Conservation (phyloP, 2,329 filamentous ascomycete genomes). For the Stachybotrys echinatus region DNA sequence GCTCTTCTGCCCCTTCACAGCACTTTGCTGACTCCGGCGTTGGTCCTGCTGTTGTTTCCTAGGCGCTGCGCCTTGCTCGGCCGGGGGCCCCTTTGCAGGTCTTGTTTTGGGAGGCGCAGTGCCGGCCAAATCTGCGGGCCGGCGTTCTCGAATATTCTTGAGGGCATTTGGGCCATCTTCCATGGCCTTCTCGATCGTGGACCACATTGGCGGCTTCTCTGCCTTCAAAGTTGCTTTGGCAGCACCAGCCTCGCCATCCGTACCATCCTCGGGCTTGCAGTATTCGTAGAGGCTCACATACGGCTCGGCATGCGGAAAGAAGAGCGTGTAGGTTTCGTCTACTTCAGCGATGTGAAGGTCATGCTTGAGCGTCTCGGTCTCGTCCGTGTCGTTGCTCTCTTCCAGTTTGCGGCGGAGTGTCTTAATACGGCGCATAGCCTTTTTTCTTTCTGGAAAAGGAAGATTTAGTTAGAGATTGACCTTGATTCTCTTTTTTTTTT, state of each 20-base stretch:
- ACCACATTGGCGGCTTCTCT: constrained; percentile 60
- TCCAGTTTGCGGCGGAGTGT: constrained; percentile 56
- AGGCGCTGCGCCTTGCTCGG: constrained; percentile 9
- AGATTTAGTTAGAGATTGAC: no score
- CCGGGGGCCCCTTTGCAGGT: constrained; percentile 9
- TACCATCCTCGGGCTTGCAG: constrained; percentile 22
- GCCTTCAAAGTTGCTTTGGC: constrained; percentile 38
- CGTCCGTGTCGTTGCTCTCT: constrained; percentile 42
- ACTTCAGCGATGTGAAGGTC: constrained; percentile 66
- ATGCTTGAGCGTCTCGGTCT: constrained; percentile 44
- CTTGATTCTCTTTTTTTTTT: no score
- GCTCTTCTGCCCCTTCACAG: constrained; percentile 12
- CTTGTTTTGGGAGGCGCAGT: constrained; percentile 7
- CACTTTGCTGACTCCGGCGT: constrained; percentile 11
- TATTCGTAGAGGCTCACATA: constrained; percentile 62
- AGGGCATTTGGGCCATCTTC: constrained; percentile 47
- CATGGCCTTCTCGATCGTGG: constrained; percentile 59
- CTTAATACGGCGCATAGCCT: constrained; percentile 62
- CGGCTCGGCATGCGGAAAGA: constrained; percentile 63
- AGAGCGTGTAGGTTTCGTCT: constrained; percentile 70
- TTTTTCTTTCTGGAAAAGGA: constrained; percentile 58
- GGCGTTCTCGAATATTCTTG: constrained; percentile 50
- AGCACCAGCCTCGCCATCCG: constrained; percentile 29
- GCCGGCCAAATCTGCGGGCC: constrained; percentile 13
- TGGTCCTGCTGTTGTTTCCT: constrained; percentile 10